phyloP scores from a whole-genome alignment of 2,329 filamentous ascomycete species.

The Aureobasidium uvarum region DNA sequence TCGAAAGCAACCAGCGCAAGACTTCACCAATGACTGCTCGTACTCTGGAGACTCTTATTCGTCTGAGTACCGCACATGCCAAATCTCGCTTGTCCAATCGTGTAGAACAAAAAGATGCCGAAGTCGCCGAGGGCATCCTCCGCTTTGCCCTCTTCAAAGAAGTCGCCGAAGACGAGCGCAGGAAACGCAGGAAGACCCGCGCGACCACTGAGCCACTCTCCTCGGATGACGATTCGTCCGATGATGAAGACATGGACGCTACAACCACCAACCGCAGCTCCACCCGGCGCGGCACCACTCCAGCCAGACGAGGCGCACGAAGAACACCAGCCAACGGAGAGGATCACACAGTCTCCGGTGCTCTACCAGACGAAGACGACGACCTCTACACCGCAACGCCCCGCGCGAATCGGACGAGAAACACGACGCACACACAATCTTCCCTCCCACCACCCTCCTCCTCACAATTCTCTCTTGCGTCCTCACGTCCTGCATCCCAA shows the following conservation, averaged over 20 bases:
- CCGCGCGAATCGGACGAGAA: conserved; percentile 39
- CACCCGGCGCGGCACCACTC: conserved; percentile 31
- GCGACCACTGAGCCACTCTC: conserved; percentile 56
- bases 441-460: conserved; percentile 40
- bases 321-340: conserved; percentile 31
- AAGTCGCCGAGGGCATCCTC: conserved; percentile 83
- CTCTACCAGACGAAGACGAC: conserved; percentile 51
- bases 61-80: conserved; percentile 91
- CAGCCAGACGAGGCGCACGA: conserved; percentile 22
- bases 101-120: conserved; percentile 85
- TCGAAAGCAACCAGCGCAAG: conserved; percentile 88
- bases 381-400: conserved; percentile 54
- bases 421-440: conserved; percentile 34
- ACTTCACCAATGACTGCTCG: conserved; percentile 95
- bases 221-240: conserved; percentile 56
- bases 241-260: conserved; percentile 61
- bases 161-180: conserved; percentile 72
- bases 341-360: conserved; percentile 33
- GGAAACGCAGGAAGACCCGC: conserved; percentile 77
- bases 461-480: conserved; percentile 70
- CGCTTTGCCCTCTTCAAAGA: conserved; percentile 98
- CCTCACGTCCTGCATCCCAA: conserved; percentile 75
- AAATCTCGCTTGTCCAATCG: conserved; percentile 85
- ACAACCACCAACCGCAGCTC: conserved; percentile 40
- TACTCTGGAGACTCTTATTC: conserved; percentile 97